These are phyloP conservation scores for Mycogone perniciosa DNA, from an alignment of 2,329 filamentous ascomycete genomes.

Conservation along the genomic window DNA sequence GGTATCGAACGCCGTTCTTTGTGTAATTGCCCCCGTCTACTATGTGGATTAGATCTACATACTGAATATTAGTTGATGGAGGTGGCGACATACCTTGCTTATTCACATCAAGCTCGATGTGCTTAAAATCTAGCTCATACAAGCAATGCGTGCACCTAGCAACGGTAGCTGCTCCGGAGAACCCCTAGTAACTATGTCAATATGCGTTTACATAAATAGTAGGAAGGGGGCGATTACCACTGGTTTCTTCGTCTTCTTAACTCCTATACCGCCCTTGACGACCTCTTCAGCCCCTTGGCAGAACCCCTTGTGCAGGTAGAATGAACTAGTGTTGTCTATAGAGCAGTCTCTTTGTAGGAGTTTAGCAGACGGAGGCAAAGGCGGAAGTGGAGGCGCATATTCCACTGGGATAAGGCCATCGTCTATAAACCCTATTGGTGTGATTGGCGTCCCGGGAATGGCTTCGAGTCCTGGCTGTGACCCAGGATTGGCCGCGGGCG, in stretches of 20 bases:
- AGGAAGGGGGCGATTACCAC: slow-evolving; percentile 21
- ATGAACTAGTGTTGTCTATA: slow-evolving; percentile 42
- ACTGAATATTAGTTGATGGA: too few species aligned
- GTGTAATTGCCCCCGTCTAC: slow-evolving; percentile 37
- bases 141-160: slow-evolving; percentile 48
- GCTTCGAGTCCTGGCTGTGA: slow-evolving; percentile 2
- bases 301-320: slow-evolving; percentile 48
- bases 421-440: background rate
- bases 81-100: slow-evolving; percentile 35
- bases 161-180: slow-evolving; percentile 35
- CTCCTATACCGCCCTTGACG: slow-evolving; percentile 40
- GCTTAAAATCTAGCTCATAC: slow-evolving; percentile 47
- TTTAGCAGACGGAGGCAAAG: background rate
- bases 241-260: slow-evolving; percentile 45
- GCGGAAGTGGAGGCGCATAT: background rate
- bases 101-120: slow-evolving; percentile 47
- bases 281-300: slow-evolving; percentile 49
- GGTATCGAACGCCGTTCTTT: slow-evolving; percentile 41
- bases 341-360: slow-evolving; percentile 28
- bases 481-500: background rate
- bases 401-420: slow-evolving; percentile 20
- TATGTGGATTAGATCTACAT: background rate
- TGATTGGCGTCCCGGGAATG: background rate
- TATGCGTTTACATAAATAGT: background rate
- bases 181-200: slow-evolving; percentile 28